These are phyloP conservation scores for Solanum chacoense DNA, from an alignment of 305 asterid species.

Conservation along the genomic window DNA sequence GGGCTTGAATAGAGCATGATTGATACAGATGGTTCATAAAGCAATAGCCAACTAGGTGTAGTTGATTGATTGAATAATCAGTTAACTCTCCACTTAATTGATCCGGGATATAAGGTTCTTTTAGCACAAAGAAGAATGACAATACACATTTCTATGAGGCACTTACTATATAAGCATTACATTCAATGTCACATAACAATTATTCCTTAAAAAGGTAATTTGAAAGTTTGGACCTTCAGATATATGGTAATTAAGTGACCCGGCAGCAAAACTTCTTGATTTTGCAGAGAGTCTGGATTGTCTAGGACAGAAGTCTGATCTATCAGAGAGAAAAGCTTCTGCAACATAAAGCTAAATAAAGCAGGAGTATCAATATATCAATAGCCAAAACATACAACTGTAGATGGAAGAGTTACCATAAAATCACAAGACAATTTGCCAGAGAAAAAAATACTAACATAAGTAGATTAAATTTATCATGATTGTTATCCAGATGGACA, in stretches of 20 bases:
- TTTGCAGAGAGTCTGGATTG: constrained; percentile 86
- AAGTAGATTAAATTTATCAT: constrained; percentile 84
- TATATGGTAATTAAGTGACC: constrained; percentile 86
- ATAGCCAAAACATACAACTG: background rate
- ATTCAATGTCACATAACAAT: background rate
- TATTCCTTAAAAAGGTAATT: background rate
- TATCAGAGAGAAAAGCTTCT: constrained; percentile 88
- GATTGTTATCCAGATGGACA: constrained; percentile 85
- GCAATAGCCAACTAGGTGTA: background rate
- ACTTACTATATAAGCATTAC: background rate
- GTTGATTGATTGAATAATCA: background rate
- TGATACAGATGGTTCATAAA: background rate
- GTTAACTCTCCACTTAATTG: background rate
- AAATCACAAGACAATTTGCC: background rate
- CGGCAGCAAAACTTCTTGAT: constrained; percentile 88
- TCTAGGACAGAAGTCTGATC: constrained; percentile 93
- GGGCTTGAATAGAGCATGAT: background rate
- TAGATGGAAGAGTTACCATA: background rate
- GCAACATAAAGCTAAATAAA: constrained; percentile 72
- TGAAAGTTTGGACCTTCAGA: constrained; percentile 55
- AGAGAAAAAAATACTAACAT: constrained; percentile 41
- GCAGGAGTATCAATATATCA: constrained; percentile 15
- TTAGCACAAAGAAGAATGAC: background rate
- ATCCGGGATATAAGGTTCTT: background rate
- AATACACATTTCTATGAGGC: background rate